Evolutionary conservation across 164 flowering plant genomes (phyloP).

Genomic region (Stephania yunnanensis): DNA sequence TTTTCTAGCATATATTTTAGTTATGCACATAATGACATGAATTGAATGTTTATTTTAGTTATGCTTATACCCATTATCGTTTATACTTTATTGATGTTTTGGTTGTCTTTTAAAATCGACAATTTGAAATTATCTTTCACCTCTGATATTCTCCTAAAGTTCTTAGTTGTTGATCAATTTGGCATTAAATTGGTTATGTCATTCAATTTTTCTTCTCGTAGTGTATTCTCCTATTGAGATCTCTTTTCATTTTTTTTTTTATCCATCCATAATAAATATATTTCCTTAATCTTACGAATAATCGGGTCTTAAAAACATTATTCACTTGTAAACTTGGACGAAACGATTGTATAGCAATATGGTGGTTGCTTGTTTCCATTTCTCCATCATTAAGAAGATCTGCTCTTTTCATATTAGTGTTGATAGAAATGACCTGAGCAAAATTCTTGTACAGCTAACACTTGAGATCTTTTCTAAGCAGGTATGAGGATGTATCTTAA

Average conservation of each 20-base stretch:
- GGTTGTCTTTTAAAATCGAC: background rate
- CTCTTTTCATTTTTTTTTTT: background rate
- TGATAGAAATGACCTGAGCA: conserved; percentile 64
- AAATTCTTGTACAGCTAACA: conserved; percentile 83
- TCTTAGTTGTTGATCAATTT: background rate
- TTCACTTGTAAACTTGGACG: background rate
- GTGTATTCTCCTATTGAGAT: background rate
- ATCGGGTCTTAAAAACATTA: too few relatives aligned
- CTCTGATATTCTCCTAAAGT: background rate
- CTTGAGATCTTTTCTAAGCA: conserved; percentile 83
- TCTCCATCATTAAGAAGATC: background rate
- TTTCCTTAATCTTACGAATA: too few relatives aligned
- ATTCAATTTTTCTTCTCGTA: background rate
- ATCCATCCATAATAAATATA: too few relatives aligned
- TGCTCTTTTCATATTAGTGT: conserved; percentile 26
- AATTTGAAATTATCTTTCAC: background rate
- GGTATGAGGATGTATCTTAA: conserved; percentile 34
- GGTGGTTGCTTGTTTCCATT: background rate
- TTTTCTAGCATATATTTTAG: background rate
- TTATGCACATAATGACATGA: background rate
- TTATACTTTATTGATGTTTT: too few relatives aligned
- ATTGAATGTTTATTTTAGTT: background rate
- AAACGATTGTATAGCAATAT: background rate
- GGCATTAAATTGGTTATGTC: background rate
- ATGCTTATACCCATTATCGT: too few relatives aligned